Evolutionary conservation across 306 rosid species (phyloP).

Genomic region (Prunus mongolica): DNA sequence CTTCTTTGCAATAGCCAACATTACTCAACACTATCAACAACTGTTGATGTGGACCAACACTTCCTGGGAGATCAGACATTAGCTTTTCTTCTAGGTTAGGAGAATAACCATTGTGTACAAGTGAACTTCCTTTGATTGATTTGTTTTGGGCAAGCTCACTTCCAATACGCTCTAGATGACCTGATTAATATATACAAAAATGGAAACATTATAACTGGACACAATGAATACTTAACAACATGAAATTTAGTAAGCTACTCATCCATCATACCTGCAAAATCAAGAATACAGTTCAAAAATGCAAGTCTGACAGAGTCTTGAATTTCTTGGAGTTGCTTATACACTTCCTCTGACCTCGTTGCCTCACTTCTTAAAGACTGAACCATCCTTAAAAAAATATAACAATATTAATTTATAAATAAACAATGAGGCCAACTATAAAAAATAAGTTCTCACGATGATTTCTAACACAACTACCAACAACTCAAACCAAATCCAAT

Average conservation of each 20-base stretch:
- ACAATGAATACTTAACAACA: conserved; percentile 9
- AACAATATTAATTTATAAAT: conserved; percentile 20
- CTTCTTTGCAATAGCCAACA: conserved; percentile 94
- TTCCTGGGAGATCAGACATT: conserved; percentile 52
- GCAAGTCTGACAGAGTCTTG: conserved; percentile 97
- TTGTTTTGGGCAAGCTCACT: conserved; percentile 58
- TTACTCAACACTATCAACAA: conserved; percentile 85
- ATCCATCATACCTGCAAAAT: conserved; percentile 84
- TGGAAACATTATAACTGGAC: conserved; percentile 23
- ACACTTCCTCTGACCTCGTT: conserved; percentile 79
- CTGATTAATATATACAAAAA: conserved; percentile 40
- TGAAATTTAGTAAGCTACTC: conserved; percentile 18
- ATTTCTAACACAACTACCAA: too few species aligned
- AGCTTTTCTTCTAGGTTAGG: conserved; percentile 49
- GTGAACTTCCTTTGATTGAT: conserved; percentile 51
- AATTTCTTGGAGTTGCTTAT: conserved; percentile 78
- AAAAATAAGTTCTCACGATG: neutral
- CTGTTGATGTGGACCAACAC: conserved; percentile 71
- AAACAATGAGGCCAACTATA: neutral
- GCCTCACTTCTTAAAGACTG: conserved; percentile 77
- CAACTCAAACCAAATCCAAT: too few species aligned
- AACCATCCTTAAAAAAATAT: conserved; percentile 65
- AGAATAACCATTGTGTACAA: conserved; percentile 67
- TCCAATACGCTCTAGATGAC: conserved; percentile 79
- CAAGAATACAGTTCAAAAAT: conserved; percentile 86